Evolutionary conservation across 2,329 filamentous ascomycete species (phyloP).

Genomic region (Sclerotinia nivalis): DNA sequence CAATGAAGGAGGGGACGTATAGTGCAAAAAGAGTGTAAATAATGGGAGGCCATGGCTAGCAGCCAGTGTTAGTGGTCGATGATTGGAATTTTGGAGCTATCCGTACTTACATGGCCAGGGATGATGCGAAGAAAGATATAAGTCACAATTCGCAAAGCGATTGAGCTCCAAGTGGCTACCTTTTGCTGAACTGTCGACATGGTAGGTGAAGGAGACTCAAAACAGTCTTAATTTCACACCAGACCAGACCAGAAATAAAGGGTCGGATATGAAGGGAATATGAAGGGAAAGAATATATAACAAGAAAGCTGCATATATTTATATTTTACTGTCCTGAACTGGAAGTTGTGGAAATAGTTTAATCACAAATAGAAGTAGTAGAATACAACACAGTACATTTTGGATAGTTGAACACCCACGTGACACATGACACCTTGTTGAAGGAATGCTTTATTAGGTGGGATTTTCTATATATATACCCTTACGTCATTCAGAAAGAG

Average conservation of each 20-base stretch:
- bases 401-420: too few relatives aligned
- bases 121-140: constrained; percentile 63
- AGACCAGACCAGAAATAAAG: not conserved
- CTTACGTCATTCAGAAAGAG: too few relatives aligned
- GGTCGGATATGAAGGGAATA: not conserved
- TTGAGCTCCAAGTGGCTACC: constrained; percentile 45
- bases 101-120: constrained; percentile 40
- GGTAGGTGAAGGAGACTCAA: not conserved
- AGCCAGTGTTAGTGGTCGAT: constrained; percentile 8
- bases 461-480: too few relatives aligned
- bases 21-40: constrained; percentile 64
- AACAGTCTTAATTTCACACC: not conserved
- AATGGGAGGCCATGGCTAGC: constrained; percentile 44
- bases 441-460: too few relatives aligned
- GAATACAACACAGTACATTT: too few relatives aligned
- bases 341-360: not conserved
- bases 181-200: constrained; percentile 30
- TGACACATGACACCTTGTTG: too few relatives aligned
- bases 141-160: constrained; percentile 51
- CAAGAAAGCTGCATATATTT: not conserved
- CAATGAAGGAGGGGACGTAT: constrained; percentile 64
- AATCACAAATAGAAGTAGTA: too few relatives aligned
- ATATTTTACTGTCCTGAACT: not conserved
- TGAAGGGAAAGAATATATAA: not conserved
- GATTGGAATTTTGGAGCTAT: not conserved